Base-by-base conservation (phyloP, 2,329 filamentous ascomycete genomes). In the Raffaelea albimanens region DNA sequence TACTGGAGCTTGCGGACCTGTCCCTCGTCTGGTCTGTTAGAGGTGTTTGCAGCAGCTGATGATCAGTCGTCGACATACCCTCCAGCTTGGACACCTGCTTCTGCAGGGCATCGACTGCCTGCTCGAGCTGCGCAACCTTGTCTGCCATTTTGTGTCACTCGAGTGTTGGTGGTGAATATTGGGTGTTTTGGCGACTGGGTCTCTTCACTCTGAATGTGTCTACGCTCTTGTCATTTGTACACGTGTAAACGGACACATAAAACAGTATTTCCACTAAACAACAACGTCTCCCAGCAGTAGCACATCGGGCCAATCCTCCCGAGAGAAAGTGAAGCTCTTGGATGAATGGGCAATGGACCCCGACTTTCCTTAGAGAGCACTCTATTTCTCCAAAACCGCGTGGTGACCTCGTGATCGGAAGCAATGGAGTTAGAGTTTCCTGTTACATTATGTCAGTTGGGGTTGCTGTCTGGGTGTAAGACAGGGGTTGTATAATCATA, bases 1-100 rank as follows among this genome's bases (percentile, higher is more conserved):
- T 72, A 74, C 56, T 78, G 74, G 3, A 72, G 66, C 56, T 76
- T 76, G 48, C 71, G 69, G 42, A 77, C 67, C 53, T 76, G 71
- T 33, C 72, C 69, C 57, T 76, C 71, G 49, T 76, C 73, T 73
- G 34, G n/a, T n/a, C n/a, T n/a, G n/a, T n/a, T n/a, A n/a, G n/a
- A n/a, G n/a, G n/a, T n/a, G n/a, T n/a, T n/a, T n/a, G n/a, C n/a
- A n/a, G n/a, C n/a, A n/a, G n/a, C n/a, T n/a, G n/a, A n/a, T n/a
- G n/a, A n/a, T n/a, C n/a, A n/a, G n/a, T n/a, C n/a, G n/a, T n/a
- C n/a, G n/a, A 46, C 52, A 16, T 33, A 53, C 55, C 55, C 21
- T 44, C 43, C 5, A 57, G 40, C n/a, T 44, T 40, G 10, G 22
- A 45, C 16, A 57, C 50, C 44, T 55, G 43, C 46, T 46, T 43